Percentiles rank a stretch among this genome's conserved stretches.
phyloP scores from a whole-genome alignment of 176 grass and related monocot genomes.

The Juncus inflexus region DNA sequence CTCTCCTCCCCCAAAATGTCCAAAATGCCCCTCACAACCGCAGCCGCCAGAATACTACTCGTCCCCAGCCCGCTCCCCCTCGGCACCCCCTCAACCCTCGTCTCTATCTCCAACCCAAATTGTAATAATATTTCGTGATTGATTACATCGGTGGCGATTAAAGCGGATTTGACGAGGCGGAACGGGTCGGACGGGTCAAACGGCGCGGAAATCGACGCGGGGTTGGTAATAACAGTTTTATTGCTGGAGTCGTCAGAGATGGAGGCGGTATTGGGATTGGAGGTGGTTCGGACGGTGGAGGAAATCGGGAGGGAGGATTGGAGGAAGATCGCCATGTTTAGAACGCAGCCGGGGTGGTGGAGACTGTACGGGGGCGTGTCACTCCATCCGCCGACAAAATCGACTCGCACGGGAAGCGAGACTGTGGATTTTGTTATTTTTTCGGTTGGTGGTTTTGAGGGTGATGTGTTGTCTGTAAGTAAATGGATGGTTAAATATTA shows the following conservation, averaged over 20 bases:
- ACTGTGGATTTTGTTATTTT: conserved; percentile 44
- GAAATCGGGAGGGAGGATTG: conserved; percentile 69
- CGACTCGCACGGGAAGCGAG: conserved; percentile 78
- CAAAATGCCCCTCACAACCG: conserved; percentile 75
- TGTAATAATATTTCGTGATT: conserved; percentile 38
- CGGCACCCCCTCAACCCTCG: conserved; percentile 61
- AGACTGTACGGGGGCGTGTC: conserved; percentile 97
- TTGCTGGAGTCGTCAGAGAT: conserved; percentile 65
- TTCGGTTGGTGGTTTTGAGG: conserved; percentile 31
- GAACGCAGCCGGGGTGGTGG: conserved; percentile 88
- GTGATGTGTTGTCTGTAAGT: conserved; percentile 18
- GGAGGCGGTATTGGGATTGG: conserved; percentile 33
- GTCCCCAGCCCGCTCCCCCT: conserved; percentile 92
- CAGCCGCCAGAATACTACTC: conserved; percentile 79
- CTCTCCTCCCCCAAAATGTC: conserved; percentile 61
- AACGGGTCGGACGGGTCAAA: conserved; percentile 60
- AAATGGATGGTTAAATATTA: not conserved
- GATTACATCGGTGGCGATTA: conserved; percentile 54
- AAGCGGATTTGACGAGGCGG: conserved; percentile 83
- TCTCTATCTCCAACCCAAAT: conserved; percentile 63
- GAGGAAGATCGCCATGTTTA: conserved; percentile 93
- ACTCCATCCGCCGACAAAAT: conserved; percentile 96
- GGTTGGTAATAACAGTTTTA: conserved; percentile 46
- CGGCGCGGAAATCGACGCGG: conserved; percentile 45
- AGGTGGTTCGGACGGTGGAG: conserved; percentile 47